phyloP scores from a whole-genome alignment of 306 rosid species.

The Castanea crenata region DNA sequence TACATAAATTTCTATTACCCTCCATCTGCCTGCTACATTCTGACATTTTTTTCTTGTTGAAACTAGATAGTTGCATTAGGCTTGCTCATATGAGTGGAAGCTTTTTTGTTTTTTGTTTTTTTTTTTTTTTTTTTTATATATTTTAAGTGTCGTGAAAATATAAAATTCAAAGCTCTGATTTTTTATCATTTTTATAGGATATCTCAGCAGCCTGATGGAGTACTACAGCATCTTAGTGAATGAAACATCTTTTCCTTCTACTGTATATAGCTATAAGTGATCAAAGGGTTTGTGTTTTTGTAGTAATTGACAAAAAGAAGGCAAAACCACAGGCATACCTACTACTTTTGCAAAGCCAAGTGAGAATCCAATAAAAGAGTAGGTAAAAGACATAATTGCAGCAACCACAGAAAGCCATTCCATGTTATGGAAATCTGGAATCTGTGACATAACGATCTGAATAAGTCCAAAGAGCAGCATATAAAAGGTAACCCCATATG shows the following conservation, averaged over 20 bases:
- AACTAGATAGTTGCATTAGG: not conserved
- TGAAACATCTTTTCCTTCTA: not conserved
- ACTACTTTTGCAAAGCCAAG: constrained; percentile 63
- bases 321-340: constrained; percentile 36
- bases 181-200: not conserved
- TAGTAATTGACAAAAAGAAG: not conserved
- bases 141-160: not conserved
- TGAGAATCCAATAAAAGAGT: constrained; percentile 68
- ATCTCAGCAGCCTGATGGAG: not conserved
- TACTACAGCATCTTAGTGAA: not conserved
- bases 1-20: not conserved
- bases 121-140: not conserved
- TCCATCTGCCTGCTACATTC: not conserved
- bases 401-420: constrained; percentile 72
- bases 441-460: constrained; percentile 70
- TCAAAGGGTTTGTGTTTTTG: not conserved
- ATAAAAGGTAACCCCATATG: constrained; percentile 41
- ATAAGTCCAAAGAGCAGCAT: constrained; percentile 75
- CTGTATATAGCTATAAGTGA: no score
- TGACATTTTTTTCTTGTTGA: not conserved
- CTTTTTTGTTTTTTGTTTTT: no score
- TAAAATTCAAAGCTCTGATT: not conserved
- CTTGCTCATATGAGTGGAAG: not conserved
- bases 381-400: constrained; percentile 75
- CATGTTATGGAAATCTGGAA: constrained; percentile 78